phyloP scores from a whole-genome alignment of 257 asterid genomes.

The Lavandula angustifolia region DNA sequence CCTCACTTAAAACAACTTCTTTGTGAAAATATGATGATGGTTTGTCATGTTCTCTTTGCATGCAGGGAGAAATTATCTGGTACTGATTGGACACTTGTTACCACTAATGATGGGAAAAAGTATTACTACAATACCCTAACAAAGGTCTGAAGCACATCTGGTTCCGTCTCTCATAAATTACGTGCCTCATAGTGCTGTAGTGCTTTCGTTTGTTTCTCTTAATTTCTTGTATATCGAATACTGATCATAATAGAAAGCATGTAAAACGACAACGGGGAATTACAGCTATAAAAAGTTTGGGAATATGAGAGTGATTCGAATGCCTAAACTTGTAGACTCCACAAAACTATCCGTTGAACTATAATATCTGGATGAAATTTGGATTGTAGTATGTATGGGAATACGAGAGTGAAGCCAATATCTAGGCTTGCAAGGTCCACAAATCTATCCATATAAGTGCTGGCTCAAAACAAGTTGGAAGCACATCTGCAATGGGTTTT shows the following conservation, averaged over 20 bases:
- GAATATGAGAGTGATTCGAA: no score
- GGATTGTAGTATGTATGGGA: not conserved
- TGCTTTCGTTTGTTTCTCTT: not conserved
- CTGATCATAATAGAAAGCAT: not conserved
- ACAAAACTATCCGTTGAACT: no score
- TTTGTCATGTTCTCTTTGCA: conserved; percentile 29
- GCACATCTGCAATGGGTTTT: not conserved
- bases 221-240: not conserved
- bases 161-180: conserved; percentile 12
- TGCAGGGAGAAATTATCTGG: conserved; percentile 84
- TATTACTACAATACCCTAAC: conserved; percentile 79
- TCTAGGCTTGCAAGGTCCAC: not conserved
- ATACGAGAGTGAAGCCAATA: not conserved
- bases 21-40: conserved; percentile 20
- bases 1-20: conserved; percentile 12
- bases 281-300: no score
- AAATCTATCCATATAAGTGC: not conserved
- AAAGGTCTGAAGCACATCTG: conserved; percentile 47
- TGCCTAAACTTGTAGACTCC: no score
- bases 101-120: conserved; percentile 83
- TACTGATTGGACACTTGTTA: conserved; percentile 86
- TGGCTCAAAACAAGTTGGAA: not conserved
- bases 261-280: not conserved
- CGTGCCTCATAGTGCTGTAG: not conserved
- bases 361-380: not conserved